phyloP scores from a whole-genome alignment of 2,329 filamentous ascomycete species.

The Aspergillus ustus region DNA sequence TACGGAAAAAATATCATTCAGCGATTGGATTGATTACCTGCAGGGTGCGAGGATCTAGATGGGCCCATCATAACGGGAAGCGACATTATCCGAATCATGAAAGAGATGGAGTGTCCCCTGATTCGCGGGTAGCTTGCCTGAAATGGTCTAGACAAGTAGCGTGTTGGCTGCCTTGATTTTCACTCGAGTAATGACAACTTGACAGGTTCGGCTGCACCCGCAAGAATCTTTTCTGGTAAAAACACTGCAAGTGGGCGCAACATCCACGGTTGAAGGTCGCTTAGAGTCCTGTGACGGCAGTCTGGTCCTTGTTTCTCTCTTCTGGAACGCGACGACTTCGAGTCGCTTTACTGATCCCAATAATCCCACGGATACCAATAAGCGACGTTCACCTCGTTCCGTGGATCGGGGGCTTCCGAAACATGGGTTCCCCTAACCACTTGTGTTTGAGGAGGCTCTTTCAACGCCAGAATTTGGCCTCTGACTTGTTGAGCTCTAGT shows the following conservation, averaged over 20 bases:
- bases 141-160: background rate
- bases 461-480: background rate
- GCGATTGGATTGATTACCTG: background rate
- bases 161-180: background rate
- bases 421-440: background rate
- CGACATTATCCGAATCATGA: background rate
- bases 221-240: background rate
- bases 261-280: background rate
- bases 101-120: background rate
- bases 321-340: background rate
- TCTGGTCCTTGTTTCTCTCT: background rate
- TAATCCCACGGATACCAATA: background rate
- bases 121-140: background rate
- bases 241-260: background rate
- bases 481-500: background rate
- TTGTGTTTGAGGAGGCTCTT: background rate
- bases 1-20: background rate
- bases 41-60: background rate
- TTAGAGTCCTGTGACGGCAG: background rate
- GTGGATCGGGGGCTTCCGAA: background rate
- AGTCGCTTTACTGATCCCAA: background rate
- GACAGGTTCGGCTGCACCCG: background rate
- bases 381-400: background rate
- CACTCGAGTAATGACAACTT: background rate
- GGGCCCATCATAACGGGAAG: background rate